Percentiles rank a stretch among this genome's conserved stretches.
Evolutionary conservation across 225 moss, liverwort and hornwort species (phyloP).

Genomic region (Pleurozium schreberi): DNA sequence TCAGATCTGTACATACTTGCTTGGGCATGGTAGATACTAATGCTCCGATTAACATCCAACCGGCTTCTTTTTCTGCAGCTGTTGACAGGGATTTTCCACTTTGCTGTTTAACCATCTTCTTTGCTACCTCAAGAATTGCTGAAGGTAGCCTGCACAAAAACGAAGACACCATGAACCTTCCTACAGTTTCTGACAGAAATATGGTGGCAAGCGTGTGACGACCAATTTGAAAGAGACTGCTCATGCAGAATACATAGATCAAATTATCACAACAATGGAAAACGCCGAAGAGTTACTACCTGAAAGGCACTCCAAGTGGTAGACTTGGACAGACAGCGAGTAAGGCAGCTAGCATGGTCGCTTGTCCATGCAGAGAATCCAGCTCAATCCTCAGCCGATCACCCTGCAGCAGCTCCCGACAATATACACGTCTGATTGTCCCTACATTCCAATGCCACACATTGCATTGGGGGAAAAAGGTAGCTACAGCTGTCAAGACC

Average conservation of each 20-base stretch:
- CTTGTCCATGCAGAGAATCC: slow-evolving; percentile 98
- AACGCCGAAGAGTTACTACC: slow-evolving; percentile 17
- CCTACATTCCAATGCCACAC: slow-evolving; percentile 82
- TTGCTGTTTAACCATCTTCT: slow-evolving; percentile 68
- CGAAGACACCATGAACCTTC: not conserved
- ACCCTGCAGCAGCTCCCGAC: slow-evolving; percentile 99
- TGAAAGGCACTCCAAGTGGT: slow-evolving; percentile 92
- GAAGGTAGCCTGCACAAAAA: slow-evolving; percentile 56
- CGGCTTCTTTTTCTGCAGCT: slow-evolving; percentile 85
- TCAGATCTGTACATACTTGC: slow-evolving; percentile 38
- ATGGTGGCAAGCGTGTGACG: not conserved
- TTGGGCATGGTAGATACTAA: slow-evolving; percentile 86
- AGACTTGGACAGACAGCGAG: slow-evolving; percentile 84
- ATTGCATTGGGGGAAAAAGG: slow-evolving; percentile 70
- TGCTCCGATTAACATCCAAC: slow-evolving; percentile 94
- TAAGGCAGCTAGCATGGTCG: slow-evolving; percentile 94
- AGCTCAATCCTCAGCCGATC: slow-evolving; percentile 94
- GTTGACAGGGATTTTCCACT: slow-evolving; percentile 54
- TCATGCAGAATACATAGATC: not conserved
- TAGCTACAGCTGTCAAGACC: slow-evolving; percentile 47
- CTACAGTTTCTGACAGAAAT: not conserved
- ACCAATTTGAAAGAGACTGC: not conserved
- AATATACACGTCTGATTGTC: slow-evolving; percentile 86
- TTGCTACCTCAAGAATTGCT: slow-evolving; percentile 87
- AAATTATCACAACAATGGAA: not conserved